phyloP scores from a whole-genome alignment of 2,329 filamentous ascomycete genomes.

The Beauveria brongniartii region DNA sequence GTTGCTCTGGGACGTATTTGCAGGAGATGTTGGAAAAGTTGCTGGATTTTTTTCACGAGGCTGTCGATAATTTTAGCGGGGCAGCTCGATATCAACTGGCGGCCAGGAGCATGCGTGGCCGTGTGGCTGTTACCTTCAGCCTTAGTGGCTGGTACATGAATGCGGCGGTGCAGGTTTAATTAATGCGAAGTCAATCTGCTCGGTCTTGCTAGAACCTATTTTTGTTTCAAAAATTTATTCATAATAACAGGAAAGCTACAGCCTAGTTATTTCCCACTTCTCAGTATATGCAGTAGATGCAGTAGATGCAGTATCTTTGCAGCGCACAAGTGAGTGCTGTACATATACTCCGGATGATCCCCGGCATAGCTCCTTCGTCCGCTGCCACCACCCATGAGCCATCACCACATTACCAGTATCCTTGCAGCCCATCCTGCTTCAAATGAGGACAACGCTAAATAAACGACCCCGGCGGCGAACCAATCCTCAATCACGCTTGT shows the following conservation, averaged over 20 bases:
- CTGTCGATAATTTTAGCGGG: constrained; percentile 20
- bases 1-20: neutral
- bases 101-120: neutral
- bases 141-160: constrained; percentile 10
- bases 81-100: neutral
- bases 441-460: neutral
- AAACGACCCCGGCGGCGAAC: neutral
- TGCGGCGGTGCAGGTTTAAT: neutral
- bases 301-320: neutral
- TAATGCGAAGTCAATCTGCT: neutral
- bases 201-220: too few species aligned
- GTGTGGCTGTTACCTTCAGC: constrained; percentile 12
- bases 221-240: too few species aligned
- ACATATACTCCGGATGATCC: neutral
- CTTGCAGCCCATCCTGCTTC: too few species aligned
- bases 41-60: constrained; percentile 18
- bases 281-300: neutral
- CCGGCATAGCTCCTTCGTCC: neutral
- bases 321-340: neutral
- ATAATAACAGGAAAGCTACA: too few species aligned
- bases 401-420: too few species aligned
- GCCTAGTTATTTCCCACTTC: too few species aligned
- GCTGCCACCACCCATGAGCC: too few species aligned
- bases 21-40: neutral
- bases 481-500: neutral